These are phyloP conservation scores for Pulicaria dysenterica DNA, from an alignment of 129 eudicot species.

Conservation along the genomic window DNA sequence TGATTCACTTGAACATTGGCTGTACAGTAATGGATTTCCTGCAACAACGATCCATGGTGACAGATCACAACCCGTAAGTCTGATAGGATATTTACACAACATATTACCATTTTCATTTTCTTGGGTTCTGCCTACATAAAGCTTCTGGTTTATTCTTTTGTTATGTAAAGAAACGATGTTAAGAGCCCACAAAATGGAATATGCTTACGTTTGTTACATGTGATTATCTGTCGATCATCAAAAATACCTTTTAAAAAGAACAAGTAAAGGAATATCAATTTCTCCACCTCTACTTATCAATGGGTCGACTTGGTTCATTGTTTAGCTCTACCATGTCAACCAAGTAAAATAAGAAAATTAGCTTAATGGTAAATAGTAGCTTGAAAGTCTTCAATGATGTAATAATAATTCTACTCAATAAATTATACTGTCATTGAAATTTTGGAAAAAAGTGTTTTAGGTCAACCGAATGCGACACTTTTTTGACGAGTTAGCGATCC, in stretches of 20 bases:
- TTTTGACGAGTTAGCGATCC: no score
- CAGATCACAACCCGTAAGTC: conserved; percentile 62
- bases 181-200: no score
- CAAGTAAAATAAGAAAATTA: not conserved
- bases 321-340: not conserved
- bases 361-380: not conserved
- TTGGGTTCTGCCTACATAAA: not conserved
- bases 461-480: no score
- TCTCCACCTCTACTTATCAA: not conserved
- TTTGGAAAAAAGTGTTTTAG: no score
- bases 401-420: no score
- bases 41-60: conserved; percentile 78
- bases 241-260: not conserved
- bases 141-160: not conserved
- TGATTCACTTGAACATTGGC: conserved; percentile 70
- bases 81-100: conserved; percentile 1
- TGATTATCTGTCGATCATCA: not conserved
- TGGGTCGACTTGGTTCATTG: not conserved
- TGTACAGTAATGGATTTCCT: conserved; percentile 60
- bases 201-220: no score
- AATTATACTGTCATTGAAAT: no score
- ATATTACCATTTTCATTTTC: not conserved
- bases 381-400: no score
- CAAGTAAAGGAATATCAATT: not conserved
- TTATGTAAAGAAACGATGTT: not conserved